Evolutionary conservation across 2,329 filamentous ascomycete species (phyloP), one percentile per base, ranked within the genome.

Genomic region (Aureobasidium sp.): DNA sequence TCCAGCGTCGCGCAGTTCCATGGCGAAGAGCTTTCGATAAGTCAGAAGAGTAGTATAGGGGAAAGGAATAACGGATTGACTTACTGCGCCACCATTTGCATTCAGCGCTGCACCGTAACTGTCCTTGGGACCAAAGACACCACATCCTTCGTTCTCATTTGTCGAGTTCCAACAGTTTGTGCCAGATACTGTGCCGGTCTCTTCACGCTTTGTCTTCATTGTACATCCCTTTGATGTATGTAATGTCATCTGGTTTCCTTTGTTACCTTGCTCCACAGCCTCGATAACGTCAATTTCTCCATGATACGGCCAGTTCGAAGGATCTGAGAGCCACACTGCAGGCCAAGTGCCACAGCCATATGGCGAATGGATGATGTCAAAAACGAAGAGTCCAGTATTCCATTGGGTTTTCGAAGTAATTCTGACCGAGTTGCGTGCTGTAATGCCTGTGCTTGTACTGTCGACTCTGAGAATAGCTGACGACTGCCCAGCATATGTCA

Each of bases 311-410:
- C 90, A 90, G 77, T 89, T 84, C 70, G 74, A 76, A 0, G 82
- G 79, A 74, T 92, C 90, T 0, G 83, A 82, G 8, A 92, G 80
- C 90, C 90, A 92, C 16, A 93, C 82, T 0, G 90, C 85, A 2
- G 88, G 88, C 90, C 88, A 92, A 27, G 85, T 88, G 3, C 83
- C 88, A 71, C 89, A 91, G 51, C 88, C 89, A 71, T 82, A 86
- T 0, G 89, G 90, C 0, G 86, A 87, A 76, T 91, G 89, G 66
- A 84, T 82, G 69, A 91, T 81, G 72, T 91, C 88, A 71, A 91
- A 91, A 71, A 91, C 79, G 77, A 91, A 91, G 16, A 91, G 84
- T 0, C 89, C 90, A n/a, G 73, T 77, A 71, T 88, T 76, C 76
- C 90, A 91, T 50, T 85, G 85, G 48, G 75, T 80, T 71, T 87